phyloP scores from a whole-genome alignment of 768 basidiomycete species.

The Phanerodontia chrysosporium region DNA sequence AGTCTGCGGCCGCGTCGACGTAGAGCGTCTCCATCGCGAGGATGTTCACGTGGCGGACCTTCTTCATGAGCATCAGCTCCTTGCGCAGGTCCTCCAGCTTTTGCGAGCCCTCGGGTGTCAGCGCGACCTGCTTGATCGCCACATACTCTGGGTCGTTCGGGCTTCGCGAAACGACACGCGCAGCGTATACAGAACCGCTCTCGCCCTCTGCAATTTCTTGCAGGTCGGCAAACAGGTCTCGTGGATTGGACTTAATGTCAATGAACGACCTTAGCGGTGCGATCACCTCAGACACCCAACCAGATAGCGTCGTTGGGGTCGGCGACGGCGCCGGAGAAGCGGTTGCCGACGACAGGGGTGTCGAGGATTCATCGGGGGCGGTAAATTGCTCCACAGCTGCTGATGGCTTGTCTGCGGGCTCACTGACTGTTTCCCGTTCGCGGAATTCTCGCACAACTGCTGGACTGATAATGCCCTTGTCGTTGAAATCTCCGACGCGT shows the following conservation, averaged over 20 bases:
- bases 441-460: slow-evolving; percentile 16
- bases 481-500: slow-evolving; percentile 16
- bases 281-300: slow-evolving; percentile 60
- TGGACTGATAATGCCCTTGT: slow-evolving; percentile 13
- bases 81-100: slow-evolving; percentile 61
- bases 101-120: slow-evolving; percentile 51
- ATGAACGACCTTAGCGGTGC: slow-evolving; percentile 60
- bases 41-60: slow-evolving; percentile 56
- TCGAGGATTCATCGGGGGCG: background rate
- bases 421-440: slow-evolving; percentile 9
- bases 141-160: slow-evolving; percentile 30
- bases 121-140: slow-evolving; percentile 72
- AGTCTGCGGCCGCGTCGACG: slow-evolving; percentile 49
- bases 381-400: slow-evolving; percentile 16
- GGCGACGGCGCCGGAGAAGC: slow-evolving; percentile 19
- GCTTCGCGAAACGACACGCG: slow-evolving; percentile 25
- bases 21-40: slow-evolving; percentile 68
- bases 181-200: slow-evolving; percentile 64
- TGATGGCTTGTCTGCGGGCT: slow-evolving; percentile 15
- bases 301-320: slow-evolving; percentile 40
- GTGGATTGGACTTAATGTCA: slow-evolving; percentile 57
- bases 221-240: slow-evolving; percentile 59
- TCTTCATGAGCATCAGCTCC: slow-evolving; percentile 58
- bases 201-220: slow-evolving; percentile 84
- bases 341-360: background rate